Base-by-base conservation (phyloP, 768 basidiomycete species). In the Suillus luteus region DNA sequence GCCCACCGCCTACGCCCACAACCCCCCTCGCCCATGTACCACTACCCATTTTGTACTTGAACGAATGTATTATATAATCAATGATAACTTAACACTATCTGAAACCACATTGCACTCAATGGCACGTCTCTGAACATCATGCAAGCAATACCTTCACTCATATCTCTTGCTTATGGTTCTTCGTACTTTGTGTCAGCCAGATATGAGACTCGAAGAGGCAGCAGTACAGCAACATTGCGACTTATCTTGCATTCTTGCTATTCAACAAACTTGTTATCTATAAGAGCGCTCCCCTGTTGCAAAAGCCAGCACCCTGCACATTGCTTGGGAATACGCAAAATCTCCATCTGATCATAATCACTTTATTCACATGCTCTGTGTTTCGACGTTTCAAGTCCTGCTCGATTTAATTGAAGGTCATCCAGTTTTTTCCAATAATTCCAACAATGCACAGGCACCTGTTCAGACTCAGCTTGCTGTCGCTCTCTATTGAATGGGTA, bases 401-500 rank as follows among this genome's bases (percentile, higher is more conserved):
- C 55, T 74, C n/a, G 48, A 62, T 5, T 62, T 77, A 2, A 76
- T 78, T 40, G 64, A 76, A 55, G 64, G 72, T 41, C 71, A 77
- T 44, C 43, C 8, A 3, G 43, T 44, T n/a, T 44, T 44, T 44
- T 44, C 43, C 43, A 76, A 72, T 60, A 63, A 70, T 22, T 75
- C 73, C 3, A 72, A 75, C 51, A 57, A 65, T 12, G 59, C 70
- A 0, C 77, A 78, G 60, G 61, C 69, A 2, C 73, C 76, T 15
- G 75, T 77, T 2, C 66, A 72, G 19, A 46, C 62, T 1, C 76
- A 78, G 59, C 66, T 77, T 2, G 75, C 73, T 11, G 69, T 76
- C 11, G 66, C 71, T 9, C 68, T 78, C 9, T 75, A 66, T 67
- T 64, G 70, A 22, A 63, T 74, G 63, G 75, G 75, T 0, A 60